Conservation (phyloP, 371 early-diverging fungal species). For the Amoeboaphelidium protococcarum region DNA sequence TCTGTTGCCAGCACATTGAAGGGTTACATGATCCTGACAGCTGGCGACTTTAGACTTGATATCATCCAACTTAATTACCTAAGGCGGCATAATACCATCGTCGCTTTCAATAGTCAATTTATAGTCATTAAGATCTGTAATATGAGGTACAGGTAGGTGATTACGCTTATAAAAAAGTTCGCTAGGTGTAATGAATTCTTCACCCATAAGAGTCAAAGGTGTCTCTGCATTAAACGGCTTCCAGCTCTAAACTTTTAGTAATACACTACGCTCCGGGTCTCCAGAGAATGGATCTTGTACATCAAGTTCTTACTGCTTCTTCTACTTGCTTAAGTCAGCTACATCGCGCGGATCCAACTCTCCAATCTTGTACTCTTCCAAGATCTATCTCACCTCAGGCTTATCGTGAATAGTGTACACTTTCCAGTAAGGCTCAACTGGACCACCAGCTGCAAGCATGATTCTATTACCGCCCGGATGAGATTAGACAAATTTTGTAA, state of each 20-base stretch:
- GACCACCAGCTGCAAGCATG: slow-evolving; percentile 17
- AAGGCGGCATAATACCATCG: background rate
- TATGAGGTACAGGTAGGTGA: slow-evolving; percentile 1
- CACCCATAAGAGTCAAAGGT: slow-evolving; percentile 3
- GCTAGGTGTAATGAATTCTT: slow-evolving; percentile 13
- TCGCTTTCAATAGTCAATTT: background rate
- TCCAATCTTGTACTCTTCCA: slow-evolving; percentile 1
- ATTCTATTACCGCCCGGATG: slow-evolving; percentile 26
- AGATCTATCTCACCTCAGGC: background rate
- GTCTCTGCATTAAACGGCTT: slow-evolving; percentile 1
- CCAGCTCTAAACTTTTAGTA: too few relatives aligned
- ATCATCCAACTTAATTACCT: background rate
- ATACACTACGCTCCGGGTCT: too few relatives aligned
- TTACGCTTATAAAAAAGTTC: slow-evolving; percentile 8
- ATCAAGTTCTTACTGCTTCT: too few relatives aligned
- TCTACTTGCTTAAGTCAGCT: too few relatives aligned
- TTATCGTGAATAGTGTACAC: background rate
- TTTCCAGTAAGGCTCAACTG: slow-evolving; percentile 20
- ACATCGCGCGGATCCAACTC: background rate
- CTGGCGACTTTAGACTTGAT: background rate
- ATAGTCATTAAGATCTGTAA: background rate
- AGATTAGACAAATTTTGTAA: slow-evolving; percentile 18
- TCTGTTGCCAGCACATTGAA: slow-evolving; percentile 2
- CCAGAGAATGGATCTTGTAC: too few relatives aligned
- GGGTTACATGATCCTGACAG: background rate